These are phyloP conservation scores for Pestalotiopsis sp. DNA, from an alignment of 2,329 filamentous ascomycete species.

Conservation along the genomic window DNA sequence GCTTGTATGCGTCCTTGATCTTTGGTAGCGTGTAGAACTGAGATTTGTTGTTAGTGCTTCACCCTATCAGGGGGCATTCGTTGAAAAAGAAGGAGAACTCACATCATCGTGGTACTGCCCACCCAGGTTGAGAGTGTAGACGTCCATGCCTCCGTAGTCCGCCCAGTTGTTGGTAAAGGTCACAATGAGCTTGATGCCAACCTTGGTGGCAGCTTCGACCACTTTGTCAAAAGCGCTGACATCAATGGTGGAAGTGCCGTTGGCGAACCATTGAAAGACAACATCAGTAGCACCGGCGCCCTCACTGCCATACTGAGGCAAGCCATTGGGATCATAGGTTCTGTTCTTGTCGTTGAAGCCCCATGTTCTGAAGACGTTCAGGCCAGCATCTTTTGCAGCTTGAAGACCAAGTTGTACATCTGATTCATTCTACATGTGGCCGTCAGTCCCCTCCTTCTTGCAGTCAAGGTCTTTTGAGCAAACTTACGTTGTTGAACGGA, in stretches of 20 bases:
- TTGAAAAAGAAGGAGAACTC: slow-evolving; percentile 16
- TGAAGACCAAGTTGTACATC: slow-evolving; percentile 24
- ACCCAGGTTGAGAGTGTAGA: slow-evolving; percentile 58
- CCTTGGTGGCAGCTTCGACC: slow-evolving; percentile 49
- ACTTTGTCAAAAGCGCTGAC: slow-evolving; percentile 52
- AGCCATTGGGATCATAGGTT: slow-evolving; percentile 44
- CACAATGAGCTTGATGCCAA: slow-evolving; percentile 55
- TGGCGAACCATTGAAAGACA: slow-evolving; percentile 47
- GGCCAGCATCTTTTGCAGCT: slow-evolving; percentile 24
- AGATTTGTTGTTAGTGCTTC: too few species aligned
- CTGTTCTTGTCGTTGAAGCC: slow-evolving; percentile 60
- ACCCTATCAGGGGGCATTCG: too few species aligned
- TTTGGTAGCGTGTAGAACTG: slow-evolving; percentile 49
- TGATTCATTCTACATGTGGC: slow-evolving; percentile 40
- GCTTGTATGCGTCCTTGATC: slow-evolving; percentile 56
- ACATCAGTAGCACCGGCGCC: slow-evolving; percentile 46
- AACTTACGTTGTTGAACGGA: slow-evolving; percentile 52
- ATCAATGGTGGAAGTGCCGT: slow-evolving; percentile 49
- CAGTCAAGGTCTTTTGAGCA: not conserved
- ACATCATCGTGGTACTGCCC: slow-evolving; percentile 53
- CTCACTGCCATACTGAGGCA: slow-evolving; percentile 55
- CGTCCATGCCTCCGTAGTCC: slow-evolving; percentile 62
- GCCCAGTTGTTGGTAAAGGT: slow-evolving; percentile 62
- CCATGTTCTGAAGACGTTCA: slow-evolving; percentile 58
- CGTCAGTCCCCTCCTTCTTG: not conserved